These are phyloP conservation scores for Thamnidium elegans DNA, from an alignment of 192 early-diverging fungal genomes.

Conservation along the genomic window DNA sequence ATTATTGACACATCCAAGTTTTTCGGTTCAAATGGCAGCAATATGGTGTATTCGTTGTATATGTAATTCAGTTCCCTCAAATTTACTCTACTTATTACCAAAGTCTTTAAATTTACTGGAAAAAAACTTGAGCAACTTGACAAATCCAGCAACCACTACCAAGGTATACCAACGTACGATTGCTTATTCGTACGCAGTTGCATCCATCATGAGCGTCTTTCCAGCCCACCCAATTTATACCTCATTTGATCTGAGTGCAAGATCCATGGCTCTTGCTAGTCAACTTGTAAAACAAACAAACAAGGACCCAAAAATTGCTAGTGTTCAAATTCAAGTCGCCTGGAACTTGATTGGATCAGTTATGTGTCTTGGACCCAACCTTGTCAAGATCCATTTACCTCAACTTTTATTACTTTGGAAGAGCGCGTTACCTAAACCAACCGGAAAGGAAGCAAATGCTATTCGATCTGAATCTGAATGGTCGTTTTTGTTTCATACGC, in stretches of 20 bases:
- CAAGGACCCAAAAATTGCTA: constrained; percentile 59
- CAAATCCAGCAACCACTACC: constrained; percentile 44
- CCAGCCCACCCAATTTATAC: constrained; percentile 62
- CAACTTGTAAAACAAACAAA: constrained; percentile 67
- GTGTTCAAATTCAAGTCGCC: constrained; percentile 65
- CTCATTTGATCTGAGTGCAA: constrained; percentile 76
- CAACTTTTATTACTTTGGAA: constrained; percentile 81
- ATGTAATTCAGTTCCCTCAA: constrained; percentile 60
- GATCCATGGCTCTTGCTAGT: constrained; percentile 72
- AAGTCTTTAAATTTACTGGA: constrained; percentile 67
- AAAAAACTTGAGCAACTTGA: constrained; percentile 61
- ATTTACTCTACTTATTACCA: constrained; percentile 61
- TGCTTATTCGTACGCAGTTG: constrained; percentile 62
- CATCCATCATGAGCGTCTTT: constrained; percentile 67
- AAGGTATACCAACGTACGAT: constrained; percentile 50
- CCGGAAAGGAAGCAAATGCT: constrained; percentile 60
- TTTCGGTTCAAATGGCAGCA: constrained; percentile 70
- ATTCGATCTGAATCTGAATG: constrained; percentile 62
- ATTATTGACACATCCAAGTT: constrained; percentile 64
- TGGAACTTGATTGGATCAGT: constrained; percentile 78
- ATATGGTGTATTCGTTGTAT: constrained; percentile 70
- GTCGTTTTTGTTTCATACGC: constrained; percentile 52
- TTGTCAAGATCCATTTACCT: constrained; percentile 75
- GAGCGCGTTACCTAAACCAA: constrained; percentile 68
- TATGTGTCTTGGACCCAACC: constrained; percentile 76